Evolutionary conservation across 805 yeast species (phyloP), one percentile per base, ranked within the genome.

Genomic region (Cyberlindnera xylosilytica): DNA sequence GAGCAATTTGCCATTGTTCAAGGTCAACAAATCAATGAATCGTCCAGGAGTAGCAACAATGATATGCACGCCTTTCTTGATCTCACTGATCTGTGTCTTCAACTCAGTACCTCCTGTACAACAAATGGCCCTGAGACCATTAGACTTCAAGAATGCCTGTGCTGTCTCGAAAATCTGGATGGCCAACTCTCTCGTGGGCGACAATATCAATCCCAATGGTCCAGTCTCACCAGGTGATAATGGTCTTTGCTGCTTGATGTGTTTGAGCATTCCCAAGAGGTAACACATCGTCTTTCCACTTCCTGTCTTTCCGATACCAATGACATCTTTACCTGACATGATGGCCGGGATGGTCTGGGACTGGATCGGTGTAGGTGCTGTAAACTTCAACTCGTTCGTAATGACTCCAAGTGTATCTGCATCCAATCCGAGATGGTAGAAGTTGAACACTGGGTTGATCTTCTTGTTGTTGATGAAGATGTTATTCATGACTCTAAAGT

Each of bases 1-100:
- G 18, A 71, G 27, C 1, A 89, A 77, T 38, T 87, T 72, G 0
- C 97, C 97, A 29, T 76, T 66, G 58, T 91, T 91, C 4, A 95
- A 83, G 2, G 95, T 79, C 23, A 93, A 64, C 32, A 93, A 65
- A 63, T 93, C 99, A 41, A 93, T 91, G 51, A 93, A 74, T 46
- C 99, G 69, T 1, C 99, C 99, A 0, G 99, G 99, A 0, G 99
- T 93, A 2, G 96, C 95, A 12, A 93, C 89, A 2, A 91, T 69
- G 13, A 93, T 71, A 45, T 89, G 88, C 12, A 82, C 79, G 0
- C 93, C 91, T 43, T 78, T 76, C 54, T 86, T 87, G 45, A 91
- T 59, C 18, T 78, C 85, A 2, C 88, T 81, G 36, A 91, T 90
- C 56, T 91, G 97, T 11, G 74, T 70, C 47, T 87, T 85, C 30